Evolutionary conservation across 1,284 basidiomycete species (phyloP), one percentile per base, ranked within the genome.

Genomic region (Blastosporella zonata): DNA sequence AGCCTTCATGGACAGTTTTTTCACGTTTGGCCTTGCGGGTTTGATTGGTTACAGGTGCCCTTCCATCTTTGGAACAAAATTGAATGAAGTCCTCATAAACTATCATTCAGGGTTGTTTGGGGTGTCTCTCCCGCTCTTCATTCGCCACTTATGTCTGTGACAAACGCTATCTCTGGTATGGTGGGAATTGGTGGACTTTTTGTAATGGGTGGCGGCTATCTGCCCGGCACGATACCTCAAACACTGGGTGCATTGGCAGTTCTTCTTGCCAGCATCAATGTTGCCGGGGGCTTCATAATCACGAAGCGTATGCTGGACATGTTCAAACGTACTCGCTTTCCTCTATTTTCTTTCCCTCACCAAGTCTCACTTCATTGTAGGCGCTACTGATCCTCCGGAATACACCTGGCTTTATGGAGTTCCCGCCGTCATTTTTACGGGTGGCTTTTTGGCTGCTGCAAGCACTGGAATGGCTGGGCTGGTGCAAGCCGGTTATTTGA

Each of bases 291-390:
- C 27, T 91, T 91, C 60, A 79, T 88, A 22, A 84, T 90, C 60
- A 89, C 87, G 12, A 89, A 91, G 66, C 82, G 89, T 42, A 93
- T 93, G 90, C 72, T 92, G 54, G 88, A 92, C 61, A 91, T 93
- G 83, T 93, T 93, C 68, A 89, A 88, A 68, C 82, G 90, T 85
- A 62, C 57, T 75, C 10, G 28, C 10, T 31, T 39, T 43, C 15
- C 27, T 13, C 6, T 37, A 12, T 22, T 50, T n/a, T 22, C 20
- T 22, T 37, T 13, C 23, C 18, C 29, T 17, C 15, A 17, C 25
- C 12, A 34, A 20, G 15, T 18, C 25, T 33, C 17, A 54, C 20
- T 1, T 47, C 43, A 27, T 12, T 54, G 42, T 55, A 86, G 84
- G 84, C 39, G 82, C 83, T 1, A 85, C 80, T 43, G 90, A 93